A percentile compares a stretch with the other conserved stretches of the same genome.
phyloP scores from a whole-genome alignment of 495 filamentous ascomycete genomes.

The Penicillium parvum region DNA sequence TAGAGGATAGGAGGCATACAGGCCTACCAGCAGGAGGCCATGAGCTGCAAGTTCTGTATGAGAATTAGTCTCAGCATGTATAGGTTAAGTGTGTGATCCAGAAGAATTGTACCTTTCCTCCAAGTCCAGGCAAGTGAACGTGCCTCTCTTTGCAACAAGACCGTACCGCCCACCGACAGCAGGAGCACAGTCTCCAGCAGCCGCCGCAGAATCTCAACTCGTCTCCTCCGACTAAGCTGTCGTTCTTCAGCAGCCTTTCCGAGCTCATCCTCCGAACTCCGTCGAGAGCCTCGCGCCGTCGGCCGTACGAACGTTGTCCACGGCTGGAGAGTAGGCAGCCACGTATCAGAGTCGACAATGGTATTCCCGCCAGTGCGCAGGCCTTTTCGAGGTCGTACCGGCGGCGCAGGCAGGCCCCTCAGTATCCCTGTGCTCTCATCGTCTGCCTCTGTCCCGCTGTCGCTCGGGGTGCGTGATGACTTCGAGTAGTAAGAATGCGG shows the following conservation, averaged over 20 bases:
- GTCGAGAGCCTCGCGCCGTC: constrained; percentile 28
- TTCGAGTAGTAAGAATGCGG: constrained; percentile 22
- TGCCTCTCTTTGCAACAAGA: constrained; percentile 29
- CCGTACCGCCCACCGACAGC: constrained; percentile 41
- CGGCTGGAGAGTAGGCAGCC: constrained; percentile 32
- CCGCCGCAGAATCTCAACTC: constrained; percentile 44
- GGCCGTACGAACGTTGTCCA: constrained; percentile 39
- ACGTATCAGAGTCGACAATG: constrained; percentile 25
- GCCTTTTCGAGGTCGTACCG: constrained; percentile 66
- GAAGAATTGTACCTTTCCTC: constrained; percentile 34
- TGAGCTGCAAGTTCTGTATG: constrained; percentile 47
- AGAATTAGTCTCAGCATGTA: background rate
- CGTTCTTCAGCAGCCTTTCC: constrained; percentile 24
- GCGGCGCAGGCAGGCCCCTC: constrained; percentile 76
- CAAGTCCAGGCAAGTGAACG: constrained; percentile 37
- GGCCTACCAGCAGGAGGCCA: constrained; percentile 32
- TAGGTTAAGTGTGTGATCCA: background rate
- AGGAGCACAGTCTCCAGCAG: constrained; percentile 41
- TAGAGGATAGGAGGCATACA: constrained; percentile 50
- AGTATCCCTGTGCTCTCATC: constrained; percentile 72
- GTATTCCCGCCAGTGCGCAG: constrained; percentile 53
- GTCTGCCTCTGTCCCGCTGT: constrained; percentile 88
- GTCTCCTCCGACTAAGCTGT: constrained; percentile 29
- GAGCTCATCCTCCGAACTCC: constrained; percentile 38
- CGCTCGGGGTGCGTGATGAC: constrained; percentile 60